Evolutionary conservation across 257 asterid species (phyloP), one percentile per base, ranked within the genome.

Genomic region (Salvia rosmarinus): DNA sequence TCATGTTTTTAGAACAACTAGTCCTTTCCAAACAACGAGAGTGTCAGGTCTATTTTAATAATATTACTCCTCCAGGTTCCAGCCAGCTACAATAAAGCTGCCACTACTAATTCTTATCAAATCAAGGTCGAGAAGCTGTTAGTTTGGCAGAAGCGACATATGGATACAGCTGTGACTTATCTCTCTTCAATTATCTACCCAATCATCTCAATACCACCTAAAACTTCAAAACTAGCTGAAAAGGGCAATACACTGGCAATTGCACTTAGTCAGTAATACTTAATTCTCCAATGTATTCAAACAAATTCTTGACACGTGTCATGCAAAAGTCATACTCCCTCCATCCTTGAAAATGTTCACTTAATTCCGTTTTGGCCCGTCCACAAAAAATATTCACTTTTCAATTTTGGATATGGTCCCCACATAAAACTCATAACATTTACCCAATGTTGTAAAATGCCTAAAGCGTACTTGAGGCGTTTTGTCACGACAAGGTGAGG

Each of bases 211-310:
- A 9, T 5, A 25, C 71, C 59, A 52, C 64, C 55, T 21, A 65
- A 16, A 19, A 14, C 43, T 61, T 54, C 66, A 42, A 54, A 30
- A 70, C 52, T 60, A 23, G 49, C 40, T 17, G 47, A 49, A 63
- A 68, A 37, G 14, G 40, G 39, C 25, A 52, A 43, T 64, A 14
- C 39, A 71, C 55, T 51, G 65, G 58, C 64, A 46, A 37, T 60
- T 11, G 51, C 6, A 71, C 43, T 40, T 60, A 54, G 19, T 10
- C 64, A 50, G 47, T 14, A 35, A 42, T 54, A 47, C 50, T 30
- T 42, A 46, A 57, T 49, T 52, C 35, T 52, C 46, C 71, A 28
- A 60, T 50, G 25, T 49, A 70, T 46, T 54, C 21, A 32, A 65
- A 20, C 21, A 70, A 13, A 5, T 19, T 40, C 44, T 34, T 3